Conservation (phyloP, 2,329 filamentous ascomycete species). For the Colletotrichum cuscutae region DNA sequence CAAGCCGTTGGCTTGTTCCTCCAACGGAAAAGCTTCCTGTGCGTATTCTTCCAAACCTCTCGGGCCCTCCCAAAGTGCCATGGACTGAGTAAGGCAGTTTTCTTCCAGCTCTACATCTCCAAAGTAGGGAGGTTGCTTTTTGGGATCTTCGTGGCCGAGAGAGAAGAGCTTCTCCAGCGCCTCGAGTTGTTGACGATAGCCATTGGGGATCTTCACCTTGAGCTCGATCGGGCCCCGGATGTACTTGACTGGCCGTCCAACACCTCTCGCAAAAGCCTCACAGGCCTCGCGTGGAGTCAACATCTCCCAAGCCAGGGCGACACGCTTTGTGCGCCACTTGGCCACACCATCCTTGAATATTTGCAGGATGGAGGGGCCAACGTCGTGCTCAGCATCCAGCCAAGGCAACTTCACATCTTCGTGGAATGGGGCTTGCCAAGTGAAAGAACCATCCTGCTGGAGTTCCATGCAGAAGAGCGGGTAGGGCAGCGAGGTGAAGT, state of each 20-base stretch:
- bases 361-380: conserved; percentile 90
- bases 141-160: conserved; percentile 59
- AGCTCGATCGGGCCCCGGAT: conserved; percentile 82
- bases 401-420: conserved; percentile 90
- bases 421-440: conserved; percentile 95
- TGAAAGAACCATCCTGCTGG: conserved; percentile 83
- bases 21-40: conserved; percentile 90
- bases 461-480: conserved; percentile 96
- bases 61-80: conserved; percentile 91
- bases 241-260: conserved; percentile 83
- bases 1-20: conserved; percentile 92
- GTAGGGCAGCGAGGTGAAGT: conserved; percentile 93
- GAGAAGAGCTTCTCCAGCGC: conserved; percentile 71
- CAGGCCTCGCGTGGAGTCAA: conserved; percentile 87
- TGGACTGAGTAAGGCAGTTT: conserved; percentile 77
- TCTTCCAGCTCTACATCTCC: conserved; percentile 66
- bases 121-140: conserved; percentile 72
- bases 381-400: conserved; percentile 96
- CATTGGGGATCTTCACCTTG: conserved; percentile 85
- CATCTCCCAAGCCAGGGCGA: conserved; percentile 91
- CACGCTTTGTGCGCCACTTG: conserved; percentile 83
- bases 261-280: conserved; percentile 79
- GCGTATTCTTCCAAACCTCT: conserved; percentile 94
- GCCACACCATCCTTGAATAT: conserved; percentile 92
- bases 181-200: conserved; percentile 89